Evolutionary conservation across 1,139 yeast species (phyloP).

Genomic region (Yamadazyma friedrichii): DNA sequence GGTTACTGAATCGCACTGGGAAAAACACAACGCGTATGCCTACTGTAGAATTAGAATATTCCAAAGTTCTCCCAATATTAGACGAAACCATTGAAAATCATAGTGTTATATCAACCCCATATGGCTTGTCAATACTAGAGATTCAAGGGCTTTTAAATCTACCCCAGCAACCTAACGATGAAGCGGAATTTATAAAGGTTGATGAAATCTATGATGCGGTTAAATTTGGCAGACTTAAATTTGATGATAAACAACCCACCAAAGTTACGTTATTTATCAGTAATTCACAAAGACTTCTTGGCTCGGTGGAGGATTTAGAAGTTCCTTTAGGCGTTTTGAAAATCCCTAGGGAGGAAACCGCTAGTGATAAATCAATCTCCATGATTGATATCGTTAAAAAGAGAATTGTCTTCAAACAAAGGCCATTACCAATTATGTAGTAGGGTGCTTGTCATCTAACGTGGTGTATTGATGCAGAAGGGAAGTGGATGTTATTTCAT

Average conservation of each 20-base stretch:
- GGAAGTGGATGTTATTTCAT: no score
- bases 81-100: constrained; percentile 13
- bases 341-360: constrained; percentile 13
- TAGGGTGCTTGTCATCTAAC: no score
- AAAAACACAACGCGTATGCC: constrained; percentile 20
- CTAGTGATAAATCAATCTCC: constrained; percentile 17
- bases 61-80: constrained; percentile 22
- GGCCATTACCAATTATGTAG: constrained; percentile 76
- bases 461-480: no score
- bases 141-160: constrained; percentile 69
- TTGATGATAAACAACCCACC: constrained; percentile 42
- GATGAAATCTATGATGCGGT: constrained; percentile 48
- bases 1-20: not conserved
- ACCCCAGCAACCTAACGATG: constrained; percentile 34
- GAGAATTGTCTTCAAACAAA: constrained; percentile 57
- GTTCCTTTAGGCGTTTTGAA: constrained; percentile 62
- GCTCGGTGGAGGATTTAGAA: constrained; percentile 52
- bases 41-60: constrained; percentile 27
- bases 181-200: constrained; percentile 31
- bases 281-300: constrained; percentile 63
- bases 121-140: constrained; percentile 60
- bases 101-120: constrained; percentile 46
- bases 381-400: constrained; percentile 58
- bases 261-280: constrained; percentile 62
- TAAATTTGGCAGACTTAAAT: constrained; percentile 55